These are phyloP conservation scores for Sclerotinia minor DNA, from an alignment of 2,329 filamentous ascomycete genomes.

Conservation along the genomic window DNA sequence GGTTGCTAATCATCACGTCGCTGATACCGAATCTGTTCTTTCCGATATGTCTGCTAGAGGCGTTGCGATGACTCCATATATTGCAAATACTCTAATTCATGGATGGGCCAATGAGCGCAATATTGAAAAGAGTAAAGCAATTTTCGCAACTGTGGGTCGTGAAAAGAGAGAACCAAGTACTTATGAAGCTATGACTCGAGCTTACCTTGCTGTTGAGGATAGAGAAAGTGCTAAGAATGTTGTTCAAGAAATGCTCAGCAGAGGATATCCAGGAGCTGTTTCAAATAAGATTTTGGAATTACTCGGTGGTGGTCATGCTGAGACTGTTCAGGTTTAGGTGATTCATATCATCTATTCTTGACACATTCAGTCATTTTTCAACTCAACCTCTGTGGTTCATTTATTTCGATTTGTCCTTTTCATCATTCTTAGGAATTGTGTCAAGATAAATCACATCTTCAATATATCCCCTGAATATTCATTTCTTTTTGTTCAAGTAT, in stretches of 20 bases:
- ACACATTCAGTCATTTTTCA: slow-evolving; percentile 17
- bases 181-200: slow-evolving; percentile 97
- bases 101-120: slow-evolving; percentile 88
- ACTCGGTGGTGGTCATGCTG: slow-evolving; percentile 58
- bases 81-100: slow-evolving; percentile 96
- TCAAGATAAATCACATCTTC: slow-evolving; percentile 12
- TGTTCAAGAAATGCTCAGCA: slow-evolving; percentile 84
- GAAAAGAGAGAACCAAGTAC: slow-evolving; percentile 91
- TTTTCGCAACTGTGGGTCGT: slow-evolving; percentile 77
- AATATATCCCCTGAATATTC: slow-evolving; percentile 25
- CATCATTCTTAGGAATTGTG: slow-evolving; percentile 18
- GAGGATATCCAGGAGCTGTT: slow-evolving; percentile 89
- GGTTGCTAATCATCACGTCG: slow-evolving; percentile 88
- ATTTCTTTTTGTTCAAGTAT: slow-evolving; percentile 35
- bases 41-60: slow-evolving; percentile 70
- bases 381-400: slow-evolving; percentile 22
- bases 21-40: slow-evolving; percentile 72
- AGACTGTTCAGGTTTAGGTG: slow-evolving; percentile 26
- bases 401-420: slow-evolving; percentile 30
- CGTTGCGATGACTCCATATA: slow-evolving; percentile 92
- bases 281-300: slow-evolving; percentile 92
- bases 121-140: slow-evolving; percentile 71
- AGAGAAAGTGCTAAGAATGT: slow-evolving; percentile 73
- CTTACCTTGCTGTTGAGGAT: slow-evolving; percentile 82
- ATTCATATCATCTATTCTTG: background rate